A percentile compares a stretch with the other conserved stretches of the same genome.
Evolutionary conservation across 148 eudicot species (phyloP).

Genomic region (Dysphania ambrosioides): DNA sequence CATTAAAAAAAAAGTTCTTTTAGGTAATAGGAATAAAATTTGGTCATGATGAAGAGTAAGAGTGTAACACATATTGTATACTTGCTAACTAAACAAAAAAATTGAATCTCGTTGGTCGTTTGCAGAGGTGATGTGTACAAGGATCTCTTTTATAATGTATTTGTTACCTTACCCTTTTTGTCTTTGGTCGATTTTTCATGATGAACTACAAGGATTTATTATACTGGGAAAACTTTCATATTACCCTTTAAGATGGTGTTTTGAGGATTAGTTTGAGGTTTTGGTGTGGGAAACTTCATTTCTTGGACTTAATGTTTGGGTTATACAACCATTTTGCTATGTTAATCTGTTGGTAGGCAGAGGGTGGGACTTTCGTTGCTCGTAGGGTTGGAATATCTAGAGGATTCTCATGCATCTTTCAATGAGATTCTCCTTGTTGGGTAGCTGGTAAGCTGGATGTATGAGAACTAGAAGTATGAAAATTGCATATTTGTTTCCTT

Average conservation of each 20-base stretch:
- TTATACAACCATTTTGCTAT: not conserved
- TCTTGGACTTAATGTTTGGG: not conserved
- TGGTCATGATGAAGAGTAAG: not conserved
- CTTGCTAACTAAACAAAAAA: not conserved
- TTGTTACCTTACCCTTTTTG: not conserved
- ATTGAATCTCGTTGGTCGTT: not conserved
- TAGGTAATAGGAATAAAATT: not conserved
- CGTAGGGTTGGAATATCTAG: not conserved
- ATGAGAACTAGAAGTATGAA: not conserved
- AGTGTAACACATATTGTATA: not conserved
- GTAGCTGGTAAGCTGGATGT: not conserved
- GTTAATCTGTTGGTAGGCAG: not conserved
- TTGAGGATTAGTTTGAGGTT: too few relatives aligned
- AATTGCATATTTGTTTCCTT: not conserved
- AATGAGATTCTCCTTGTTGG: not conserved
- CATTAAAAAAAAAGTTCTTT: too few relatives aligned
- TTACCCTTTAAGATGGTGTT: not conserved
- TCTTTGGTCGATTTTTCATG: not conserved
- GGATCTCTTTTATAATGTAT: not conserved
- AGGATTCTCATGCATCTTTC: not conserved
- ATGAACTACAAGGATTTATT: not conserved
- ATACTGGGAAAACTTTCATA: not conserved
- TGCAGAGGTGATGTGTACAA: not conserved
- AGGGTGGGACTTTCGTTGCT: not conserved
- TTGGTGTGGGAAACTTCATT: not conserved